These are phyloP conservation scores for Pythium coloratum DNA, from an alignment of 352 stramenopile genomes.

Conservation along the genomic window DNA sequence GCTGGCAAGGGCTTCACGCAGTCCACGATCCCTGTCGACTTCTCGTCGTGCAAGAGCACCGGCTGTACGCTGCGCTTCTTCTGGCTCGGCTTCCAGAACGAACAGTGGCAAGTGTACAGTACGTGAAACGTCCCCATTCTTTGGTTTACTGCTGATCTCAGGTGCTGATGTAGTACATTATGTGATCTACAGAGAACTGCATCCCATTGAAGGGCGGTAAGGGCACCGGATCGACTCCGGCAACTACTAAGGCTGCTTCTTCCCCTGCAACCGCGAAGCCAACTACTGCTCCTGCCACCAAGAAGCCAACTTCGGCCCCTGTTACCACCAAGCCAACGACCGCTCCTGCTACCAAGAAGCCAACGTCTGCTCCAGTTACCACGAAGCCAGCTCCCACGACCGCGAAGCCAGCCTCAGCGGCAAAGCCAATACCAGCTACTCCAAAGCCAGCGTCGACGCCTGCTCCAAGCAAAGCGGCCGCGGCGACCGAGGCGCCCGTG, in stretches of 20 bases:
- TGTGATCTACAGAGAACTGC: slow-evolving; percentile 1
- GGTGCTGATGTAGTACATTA: slow-evolving; percentile 6
- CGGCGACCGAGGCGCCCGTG: neutral
- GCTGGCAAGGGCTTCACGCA: neutral
- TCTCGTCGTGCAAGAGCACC: slow-evolving; percentile 11
- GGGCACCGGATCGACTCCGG: neutral
- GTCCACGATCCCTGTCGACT: slow-evolving; percentile 9
- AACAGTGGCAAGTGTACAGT: slow-evolving; percentile 23
- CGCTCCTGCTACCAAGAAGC: no score
- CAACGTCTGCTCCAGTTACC: neutral
- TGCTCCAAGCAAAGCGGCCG: neutral
- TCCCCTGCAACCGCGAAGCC: no score
- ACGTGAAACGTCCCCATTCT: neutral
- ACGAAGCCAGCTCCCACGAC: neutral
- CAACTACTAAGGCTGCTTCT: neutral
- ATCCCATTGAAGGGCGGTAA: neutral
- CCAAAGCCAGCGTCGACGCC: neutral
- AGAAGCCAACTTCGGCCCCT: neutral
- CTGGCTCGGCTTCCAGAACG: slow-evolving; percentile 22
- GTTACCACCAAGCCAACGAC: no score
- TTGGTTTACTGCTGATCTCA: neutral
- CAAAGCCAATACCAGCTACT: neutral
- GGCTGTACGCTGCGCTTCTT: slow-evolving; percentile 19
- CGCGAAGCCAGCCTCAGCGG: neutral
- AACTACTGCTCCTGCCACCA: neutral